phyloP scores from a whole-genome alignment of 2,329 filamentous ascomycete species.

The Cladosporium phlei region DNA sequence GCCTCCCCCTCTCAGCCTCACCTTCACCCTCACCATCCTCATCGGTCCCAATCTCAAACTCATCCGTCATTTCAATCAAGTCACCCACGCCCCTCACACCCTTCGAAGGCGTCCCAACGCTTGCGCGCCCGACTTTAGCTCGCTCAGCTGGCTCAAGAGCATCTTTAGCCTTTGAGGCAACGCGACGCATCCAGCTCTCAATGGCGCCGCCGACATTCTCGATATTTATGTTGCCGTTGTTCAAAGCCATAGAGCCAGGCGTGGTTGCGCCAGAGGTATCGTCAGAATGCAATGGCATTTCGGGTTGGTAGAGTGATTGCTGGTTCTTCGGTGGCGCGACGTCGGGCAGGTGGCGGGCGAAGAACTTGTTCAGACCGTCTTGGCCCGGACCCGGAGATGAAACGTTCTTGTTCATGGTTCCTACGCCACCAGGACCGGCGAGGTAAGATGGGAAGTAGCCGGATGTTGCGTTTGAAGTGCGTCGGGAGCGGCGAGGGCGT shows the following conservation, averaged over 20 bases:
- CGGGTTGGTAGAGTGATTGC: slow-evolving; percentile 49
- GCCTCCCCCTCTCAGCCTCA: slow-evolving; percentile 30
- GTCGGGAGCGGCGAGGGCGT: slow-evolving; percentile 37
- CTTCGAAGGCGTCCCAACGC: slow-evolving; percentile 27
- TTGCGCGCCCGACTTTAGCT: slow-evolving; percentile 24
- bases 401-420: slow-evolving; percentile 68
- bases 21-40: slow-evolving; percentile 26
- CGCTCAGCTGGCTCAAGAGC: slow-evolving; percentile 18
- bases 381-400: slow-evolving; percentile 74
- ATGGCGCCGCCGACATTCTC: slow-evolving; percentile 83
- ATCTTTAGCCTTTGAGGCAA: slow-evolving; percentile 59
- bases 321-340: slow-evolving; percentile 62
- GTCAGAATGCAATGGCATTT: slow-evolving; percentile 52
- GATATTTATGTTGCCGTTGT: slow-evolving; percentile 43
- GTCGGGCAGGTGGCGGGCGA: slow-evolving; percentile 75
- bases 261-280: slow-evolving; percentile 26
- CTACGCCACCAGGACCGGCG: slow-evolving; percentile 80
- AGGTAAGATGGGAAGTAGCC: slow-evolving; percentile 52
- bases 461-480: slow-evolving; percentile 35
- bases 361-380: slow-evolving; percentile 78
- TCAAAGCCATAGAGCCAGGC: slow-evolving; percentile 19
- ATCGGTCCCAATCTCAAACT: slow-evolving; percentile 40
- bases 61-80: slow-evolving; percentile 67
- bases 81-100: slow-evolving; percentile 52
- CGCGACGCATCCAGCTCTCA: slow-evolving; percentile 83